These are phyloP conservation scores for Penicillium cataractarum DNA, from an alignment of 495 filamentous ascomycete genomes.

Conservation along the genomic window DNA sequence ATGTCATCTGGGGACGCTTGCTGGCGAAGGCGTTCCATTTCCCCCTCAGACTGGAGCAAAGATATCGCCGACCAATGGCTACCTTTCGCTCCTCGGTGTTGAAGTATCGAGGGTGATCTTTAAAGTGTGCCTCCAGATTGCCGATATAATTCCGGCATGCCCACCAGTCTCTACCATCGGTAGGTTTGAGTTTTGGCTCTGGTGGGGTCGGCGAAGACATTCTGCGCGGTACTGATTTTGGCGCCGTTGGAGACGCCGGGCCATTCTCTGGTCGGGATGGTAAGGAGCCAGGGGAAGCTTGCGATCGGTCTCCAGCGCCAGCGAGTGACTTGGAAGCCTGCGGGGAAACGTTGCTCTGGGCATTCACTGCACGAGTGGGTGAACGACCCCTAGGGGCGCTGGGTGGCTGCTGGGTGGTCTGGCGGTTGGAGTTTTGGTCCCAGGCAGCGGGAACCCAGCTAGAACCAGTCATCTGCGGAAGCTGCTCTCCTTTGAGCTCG, in stretches of 20 bases:
- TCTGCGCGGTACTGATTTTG: neutral
- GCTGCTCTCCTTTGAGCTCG: neutral
- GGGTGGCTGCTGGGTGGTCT: neutral
- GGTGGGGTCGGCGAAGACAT: neutral
- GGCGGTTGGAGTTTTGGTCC: neutral
- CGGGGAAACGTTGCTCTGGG: neutral
- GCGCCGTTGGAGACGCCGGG: neutral
- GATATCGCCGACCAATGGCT: neutral
- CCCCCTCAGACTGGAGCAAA: neutral
- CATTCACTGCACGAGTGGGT: neutral
- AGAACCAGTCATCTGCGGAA: neutral
- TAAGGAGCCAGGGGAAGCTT: neutral
- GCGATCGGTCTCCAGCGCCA: neutral
- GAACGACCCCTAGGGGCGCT: neutral
- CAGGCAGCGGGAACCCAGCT: neutral
- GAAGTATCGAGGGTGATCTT: neutral
- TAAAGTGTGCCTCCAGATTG: neutral
- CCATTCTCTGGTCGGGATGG: neutral
- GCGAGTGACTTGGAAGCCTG: neutral
- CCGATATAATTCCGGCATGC: neutral
- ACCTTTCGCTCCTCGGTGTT: slow-evolving; percentile 1
- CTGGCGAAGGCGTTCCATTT: neutral
- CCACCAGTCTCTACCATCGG: neutral
- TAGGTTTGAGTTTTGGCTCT: neutral
- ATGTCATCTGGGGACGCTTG: neutral